Evolutionary conservation across 345 rosid species (phyloP).

Genomic region (Populus simonii): DNA sequence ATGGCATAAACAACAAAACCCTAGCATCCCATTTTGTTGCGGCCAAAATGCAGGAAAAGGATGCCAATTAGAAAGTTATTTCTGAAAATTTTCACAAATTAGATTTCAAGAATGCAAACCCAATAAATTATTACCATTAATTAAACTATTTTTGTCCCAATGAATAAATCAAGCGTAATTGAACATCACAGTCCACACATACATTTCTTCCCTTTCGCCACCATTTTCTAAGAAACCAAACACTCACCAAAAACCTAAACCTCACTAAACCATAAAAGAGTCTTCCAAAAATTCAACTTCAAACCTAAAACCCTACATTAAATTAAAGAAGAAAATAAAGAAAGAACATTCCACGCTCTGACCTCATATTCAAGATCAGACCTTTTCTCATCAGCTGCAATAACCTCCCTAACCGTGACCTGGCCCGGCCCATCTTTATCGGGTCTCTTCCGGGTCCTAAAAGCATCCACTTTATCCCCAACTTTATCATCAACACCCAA

Average conservation of each 20-base stretch:
- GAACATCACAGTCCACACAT: neutral
- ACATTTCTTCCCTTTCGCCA: neutral
- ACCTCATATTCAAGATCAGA: conserved; percentile 63
- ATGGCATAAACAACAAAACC: neutral
- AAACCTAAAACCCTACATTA: neutral
- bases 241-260: neutral
- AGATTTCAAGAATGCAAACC: too few relatives aligned
- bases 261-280: neutral
- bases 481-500: conserved; percentile 6
- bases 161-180: neutral
- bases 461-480: conserved; percentile 22
- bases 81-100: too few relatives aligned
- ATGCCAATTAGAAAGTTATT: neutral
- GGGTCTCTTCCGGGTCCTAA: conserved; percentile 15
- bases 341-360: conserved; percentile 1
- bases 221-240: neutral
- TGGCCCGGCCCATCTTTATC: conserved; percentile 29
- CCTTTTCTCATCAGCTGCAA: conserved; percentile 60
- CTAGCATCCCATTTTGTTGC: neutral
- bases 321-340: neutral
- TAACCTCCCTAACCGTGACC: conserved; percentile 35
- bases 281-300: neutral
- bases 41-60: neutral
- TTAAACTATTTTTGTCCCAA: too few relatives aligned
- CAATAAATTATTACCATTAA: too few relatives aligned